These are phyloP conservation scores for Boletus subluridellus DNA, from an alignment of 1,284 basidiomycete species.

Conservation along the genomic window DNA sequence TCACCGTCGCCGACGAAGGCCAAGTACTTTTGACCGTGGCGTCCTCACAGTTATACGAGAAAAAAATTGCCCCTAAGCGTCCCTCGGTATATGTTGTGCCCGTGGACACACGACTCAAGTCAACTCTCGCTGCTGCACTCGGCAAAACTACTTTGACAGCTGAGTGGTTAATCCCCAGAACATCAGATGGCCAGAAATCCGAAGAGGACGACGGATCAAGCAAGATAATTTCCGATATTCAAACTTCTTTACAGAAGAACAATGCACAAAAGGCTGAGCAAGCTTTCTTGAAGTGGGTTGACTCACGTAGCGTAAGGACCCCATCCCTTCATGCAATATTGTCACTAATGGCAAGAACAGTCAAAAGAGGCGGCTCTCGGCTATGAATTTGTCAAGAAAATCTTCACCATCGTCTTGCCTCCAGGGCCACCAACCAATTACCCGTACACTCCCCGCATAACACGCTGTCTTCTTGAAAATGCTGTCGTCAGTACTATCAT, in stretches of 20 bases:
- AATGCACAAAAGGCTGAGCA: conserved; percentile 43
- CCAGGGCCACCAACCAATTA: conserved; percentile 29
- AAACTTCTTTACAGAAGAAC: conserved; percentile 31
- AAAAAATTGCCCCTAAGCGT: conserved; percentile 32
- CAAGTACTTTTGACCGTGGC: conserved; percentile 58
- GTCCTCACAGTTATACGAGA: conserved; percentile 26
- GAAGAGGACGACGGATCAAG: conserved; percentile 32
- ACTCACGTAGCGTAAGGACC: conserved; percentile 32
- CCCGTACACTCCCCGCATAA: conserved; percentile 46
- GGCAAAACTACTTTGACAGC: conserved; percentile 47
- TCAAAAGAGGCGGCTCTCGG: conserved; percentile 34
- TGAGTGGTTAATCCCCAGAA: conserved; percentile 44
- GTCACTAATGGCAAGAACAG: conserved; percentile 12
- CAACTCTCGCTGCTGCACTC: conserved; percentile 61
- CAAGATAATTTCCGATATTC: conserved; percentile 42
- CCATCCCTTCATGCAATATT: neutral
- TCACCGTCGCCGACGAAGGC: conserved; percentile 37
- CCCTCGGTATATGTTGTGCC: conserved; percentile 61
- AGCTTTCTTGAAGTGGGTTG: conserved; percentile 52
- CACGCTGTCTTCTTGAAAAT: conserved; percentile 52
- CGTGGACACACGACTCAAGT: conserved; percentile 45
- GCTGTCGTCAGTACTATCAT: conserved; percentile 55
- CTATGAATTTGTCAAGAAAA: conserved; percentile 54
- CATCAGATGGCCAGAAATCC: conserved; percentile 1
- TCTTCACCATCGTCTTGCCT: conserved; percentile 49